Conservation (phyloP, 768 basidiomycete species). For the Kwoniella bestiolae region DNA sequence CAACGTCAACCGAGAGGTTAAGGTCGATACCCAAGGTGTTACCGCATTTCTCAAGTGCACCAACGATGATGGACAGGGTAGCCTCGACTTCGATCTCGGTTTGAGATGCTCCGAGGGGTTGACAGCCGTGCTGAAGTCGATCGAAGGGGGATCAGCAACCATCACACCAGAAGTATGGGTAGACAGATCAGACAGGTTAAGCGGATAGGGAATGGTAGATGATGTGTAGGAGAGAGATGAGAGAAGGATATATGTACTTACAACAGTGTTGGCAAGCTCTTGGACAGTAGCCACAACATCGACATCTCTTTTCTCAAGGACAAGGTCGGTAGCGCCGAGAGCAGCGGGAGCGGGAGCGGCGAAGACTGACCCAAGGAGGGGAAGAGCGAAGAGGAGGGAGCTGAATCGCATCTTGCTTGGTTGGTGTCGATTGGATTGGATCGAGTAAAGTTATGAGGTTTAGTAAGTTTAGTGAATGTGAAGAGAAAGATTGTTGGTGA, state of each 20-base stretch:
- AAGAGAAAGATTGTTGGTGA: conserved; percentile 12
- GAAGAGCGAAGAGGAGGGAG: conserved; percentile 24
- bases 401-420: conserved; percentile 24
- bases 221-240: not conserved
- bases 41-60: conserved; percentile 22
- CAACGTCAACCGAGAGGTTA: conserved; percentile 12
- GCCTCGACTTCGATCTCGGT: conserved; percentile 20
- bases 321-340: not conserved
- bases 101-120: conserved; percentile 4
- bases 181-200: too few species aligned
- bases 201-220: too few species aligned
- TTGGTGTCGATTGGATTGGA: conserved; percentile 7
- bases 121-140: conserved; percentile 4
- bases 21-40: conserved; percentile 22
- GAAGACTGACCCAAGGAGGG: conserved; percentile 25
- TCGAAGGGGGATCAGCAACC: not conserved
- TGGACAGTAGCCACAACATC: conserved; percentile 19
- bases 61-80: conserved; percentile 17
- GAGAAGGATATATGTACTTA: conserved; percentile 2
- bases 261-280: conserved; percentile 16
- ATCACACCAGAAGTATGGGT: too few species aligned
- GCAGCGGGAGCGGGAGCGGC: conserved; percentile 20
- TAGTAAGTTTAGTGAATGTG: not conserved
- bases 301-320: conserved; percentile 22
- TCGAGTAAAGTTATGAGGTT: not conserved